phyloP scores from a whole-genome alignment of 2,329 filamentous ascomycete genomes.

The Mariannaea sp. region DNA sequence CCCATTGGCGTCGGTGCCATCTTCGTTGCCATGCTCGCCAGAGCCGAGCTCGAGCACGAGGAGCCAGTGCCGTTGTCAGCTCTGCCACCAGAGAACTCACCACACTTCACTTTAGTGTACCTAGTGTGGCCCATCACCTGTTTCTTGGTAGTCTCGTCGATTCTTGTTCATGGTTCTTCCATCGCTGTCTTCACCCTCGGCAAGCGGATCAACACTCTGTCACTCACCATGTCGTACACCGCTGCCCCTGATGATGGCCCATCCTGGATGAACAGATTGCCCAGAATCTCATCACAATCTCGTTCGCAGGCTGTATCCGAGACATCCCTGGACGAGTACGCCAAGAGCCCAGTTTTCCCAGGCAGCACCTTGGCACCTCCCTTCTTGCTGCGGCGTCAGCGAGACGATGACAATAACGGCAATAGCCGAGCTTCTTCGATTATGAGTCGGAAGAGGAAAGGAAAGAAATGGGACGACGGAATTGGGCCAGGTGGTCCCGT shows the following conservation, averaged over 20 bases:
- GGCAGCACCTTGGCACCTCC: constrained; percentile 75
- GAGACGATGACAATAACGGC: constrained; percentile 68
- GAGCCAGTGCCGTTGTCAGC: constrained; percentile 73
- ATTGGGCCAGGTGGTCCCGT: constrained; percentile 84
- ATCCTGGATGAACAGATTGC: constrained; percentile 93
- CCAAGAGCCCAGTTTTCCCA: constrained; percentile 62
- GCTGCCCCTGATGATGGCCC: constrained; percentile 85
- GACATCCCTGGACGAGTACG: constrained; percentile 66
- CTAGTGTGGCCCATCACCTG: constrained; percentile 95
- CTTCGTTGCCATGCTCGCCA: constrained; percentile 89
- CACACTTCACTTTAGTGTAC: constrained; percentile 72
- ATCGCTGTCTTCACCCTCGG: constrained; percentile 97
- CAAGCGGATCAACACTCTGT: constrained; percentile 96
- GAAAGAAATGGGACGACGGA: constrained; percentile 72
- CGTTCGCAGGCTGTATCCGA: constrained; percentile 89
- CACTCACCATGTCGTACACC: constrained; percentile 95
- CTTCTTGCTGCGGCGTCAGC: constrained; percentile 79
- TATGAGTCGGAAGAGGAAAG: constrained; percentile 65
- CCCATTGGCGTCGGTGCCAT: constrained; percentile 97
- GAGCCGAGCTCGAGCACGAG: constrained; percentile 84
- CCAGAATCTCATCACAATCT: constrained; percentile 67
- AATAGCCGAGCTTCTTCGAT: constrained; percentile 66
- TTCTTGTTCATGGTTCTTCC: constrained; percentile 95
- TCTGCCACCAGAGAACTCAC: constrained; percentile 58
- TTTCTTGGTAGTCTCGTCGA: constrained; percentile 92